phyloP scores from a whole-genome alignment of 441 rosid genomes.

The Croton laevigatus region DNA sequence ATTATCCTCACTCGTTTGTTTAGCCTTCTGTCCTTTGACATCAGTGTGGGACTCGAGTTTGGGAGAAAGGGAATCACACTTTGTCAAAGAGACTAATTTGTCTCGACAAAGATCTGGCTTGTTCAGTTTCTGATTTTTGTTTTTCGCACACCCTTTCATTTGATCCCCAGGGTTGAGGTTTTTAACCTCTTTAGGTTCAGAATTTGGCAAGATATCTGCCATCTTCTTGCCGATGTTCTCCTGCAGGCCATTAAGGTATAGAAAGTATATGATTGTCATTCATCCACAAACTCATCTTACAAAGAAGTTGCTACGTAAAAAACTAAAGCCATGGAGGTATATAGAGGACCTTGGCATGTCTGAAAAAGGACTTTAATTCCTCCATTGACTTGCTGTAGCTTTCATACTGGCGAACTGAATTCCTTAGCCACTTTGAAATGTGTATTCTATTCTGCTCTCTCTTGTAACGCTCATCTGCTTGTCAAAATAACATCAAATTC shows the following conservation, averaged over 20 bases:
- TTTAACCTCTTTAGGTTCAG: constrained; percentile 27
- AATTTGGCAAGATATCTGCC: constrained; percentile 27
- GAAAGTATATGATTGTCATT: constrained; percentile 20
- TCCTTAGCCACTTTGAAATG: constrained; percentile 95
- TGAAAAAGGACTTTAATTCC: constrained; percentile 67
- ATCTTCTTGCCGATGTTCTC: constrained; percentile 41
- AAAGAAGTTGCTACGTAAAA: constrained; percentile 5
- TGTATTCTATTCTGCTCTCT: constrained; percentile 64
- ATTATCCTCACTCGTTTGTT: constrained; percentile 33
- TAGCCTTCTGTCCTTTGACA: constrained; percentile 30
- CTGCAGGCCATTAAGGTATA: constrained; percentile 46
- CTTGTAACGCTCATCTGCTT: constrained; percentile 77
- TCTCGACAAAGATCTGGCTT: constrained; percentile 32
- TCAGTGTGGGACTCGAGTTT: constrained; percentile 31
- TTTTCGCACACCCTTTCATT: constrained; percentile 26
- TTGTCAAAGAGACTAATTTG: constrained; percentile 23
- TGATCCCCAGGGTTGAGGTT: constrained; percentile 26
- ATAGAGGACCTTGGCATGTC: constrained; percentile 56
- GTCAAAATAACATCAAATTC: constrained; percentile 7
- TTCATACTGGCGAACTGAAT: constrained; percentile 59
- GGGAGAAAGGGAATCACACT: constrained; percentile 29
- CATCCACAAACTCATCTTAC: constrained; percentile 17
- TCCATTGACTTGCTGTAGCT: constrained; percentile 47
- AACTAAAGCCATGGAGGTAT: constrained; percentile 16
- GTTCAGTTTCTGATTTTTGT: constrained; percentile 37